Percentiles rank a stretch among this genome's conserved stretches.
Evolutionary conservation across 2,329 filamentous ascomycete genomes (phyloP).

Genomic region (Cercospora janseana): DNA sequence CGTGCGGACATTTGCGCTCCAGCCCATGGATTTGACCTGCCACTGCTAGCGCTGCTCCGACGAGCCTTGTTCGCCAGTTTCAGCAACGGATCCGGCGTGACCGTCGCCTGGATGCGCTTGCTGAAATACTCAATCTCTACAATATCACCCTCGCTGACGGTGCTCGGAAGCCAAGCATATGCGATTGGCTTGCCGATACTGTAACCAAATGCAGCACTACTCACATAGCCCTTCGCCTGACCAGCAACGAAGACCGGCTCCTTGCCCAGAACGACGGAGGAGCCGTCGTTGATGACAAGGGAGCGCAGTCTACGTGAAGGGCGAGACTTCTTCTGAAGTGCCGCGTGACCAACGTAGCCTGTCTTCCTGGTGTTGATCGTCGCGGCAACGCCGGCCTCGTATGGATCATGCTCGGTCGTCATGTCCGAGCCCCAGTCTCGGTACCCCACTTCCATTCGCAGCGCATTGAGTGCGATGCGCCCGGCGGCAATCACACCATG

Average conservation of each 20-base stretch:
- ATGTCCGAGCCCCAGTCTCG: conserved; percentile 59
- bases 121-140: conserved; percentile 65
- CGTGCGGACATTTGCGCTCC: conserved; percentile 9
- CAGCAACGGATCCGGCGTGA: conserved; percentile 33
- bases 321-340: conserved; percentile 45
- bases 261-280: conserved; percentile 59
- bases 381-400: conserved; percentile 56
- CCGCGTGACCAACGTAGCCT: conserved; percentile 53
- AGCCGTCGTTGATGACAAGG: conserved; percentile 56
- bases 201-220: conserved; percentile 61
- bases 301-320: conserved; percentile 45
- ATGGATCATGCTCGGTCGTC: conserved; percentile 61
- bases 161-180: conserved; percentile 56
- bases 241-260: conserved; percentile 58
- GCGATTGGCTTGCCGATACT: conserved; percentile 59
- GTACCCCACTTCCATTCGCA: conserved; percentile 61
- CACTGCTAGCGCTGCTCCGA: background rate
- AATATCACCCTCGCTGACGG: conserved; percentile 47
- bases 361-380: conserved; percentile 51
- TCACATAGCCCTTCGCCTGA: conserved; percentile 56
- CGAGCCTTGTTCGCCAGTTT: conserved; percentile 2
- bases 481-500: conserved; percentile 60
- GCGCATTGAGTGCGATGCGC: conserved; percentile 56
- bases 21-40: conserved; percentile 6
- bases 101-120: conserved; percentile 53